These are phyloP conservation scores for Phytopythium kandeliae DNA, from an alignment of 352 stramenopile species.

Conservation along the genomic window DNA sequence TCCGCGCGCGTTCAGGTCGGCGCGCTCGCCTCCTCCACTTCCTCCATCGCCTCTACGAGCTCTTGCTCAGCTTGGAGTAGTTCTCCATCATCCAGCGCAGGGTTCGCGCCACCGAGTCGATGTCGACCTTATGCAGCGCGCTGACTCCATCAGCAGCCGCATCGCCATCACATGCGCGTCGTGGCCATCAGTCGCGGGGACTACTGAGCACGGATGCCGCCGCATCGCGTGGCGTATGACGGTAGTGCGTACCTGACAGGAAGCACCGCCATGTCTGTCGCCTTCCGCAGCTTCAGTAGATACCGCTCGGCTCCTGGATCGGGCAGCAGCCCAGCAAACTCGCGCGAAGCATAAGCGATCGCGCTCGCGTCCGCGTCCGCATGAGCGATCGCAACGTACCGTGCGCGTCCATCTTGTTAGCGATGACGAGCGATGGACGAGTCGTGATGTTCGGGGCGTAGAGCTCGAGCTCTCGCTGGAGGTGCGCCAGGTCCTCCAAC, in stretches of 20 bases:
- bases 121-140: conserved; percentile 84
- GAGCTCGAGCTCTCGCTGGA: conserved; percentile 83
- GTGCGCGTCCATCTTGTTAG: conserved; percentile 89
- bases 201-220: too few relatives aligned
- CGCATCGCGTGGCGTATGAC: too few relatives aligned
- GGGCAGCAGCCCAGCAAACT: too few relatives aligned
- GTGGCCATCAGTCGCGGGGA: too few relatives aligned
- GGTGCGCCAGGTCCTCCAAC: conserved; percentile 63
- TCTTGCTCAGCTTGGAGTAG: conserved; percentile 51
- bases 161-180: neutral
- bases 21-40: too few relatives aligned
- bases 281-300: conserved; percentile 60
- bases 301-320: conserved; percentile 64
- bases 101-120: conserved; percentile 69
- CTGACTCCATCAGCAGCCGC: conserved; percentile 12
- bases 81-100: conserved; percentile 70
- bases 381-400: too few relatives aligned
- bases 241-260: conserved; percentile 83
- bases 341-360: too few relatives aligned
- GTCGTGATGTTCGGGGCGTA: conserved; percentile 85
- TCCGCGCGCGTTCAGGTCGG: too few relatives aligned
- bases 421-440: conserved; percentile 77
- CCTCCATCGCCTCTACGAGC: too few relatives aligned
- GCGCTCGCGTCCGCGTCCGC: too few relatives aligned
- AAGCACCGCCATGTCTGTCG: conserved; percentile 69